Percentiles rank a stretch among this genome's conserved stretches.
Evolutionary conservation across 2,329 filamentous ascomycete species (phyloP).

Genomic region (Thelonectria olida): DNA sequence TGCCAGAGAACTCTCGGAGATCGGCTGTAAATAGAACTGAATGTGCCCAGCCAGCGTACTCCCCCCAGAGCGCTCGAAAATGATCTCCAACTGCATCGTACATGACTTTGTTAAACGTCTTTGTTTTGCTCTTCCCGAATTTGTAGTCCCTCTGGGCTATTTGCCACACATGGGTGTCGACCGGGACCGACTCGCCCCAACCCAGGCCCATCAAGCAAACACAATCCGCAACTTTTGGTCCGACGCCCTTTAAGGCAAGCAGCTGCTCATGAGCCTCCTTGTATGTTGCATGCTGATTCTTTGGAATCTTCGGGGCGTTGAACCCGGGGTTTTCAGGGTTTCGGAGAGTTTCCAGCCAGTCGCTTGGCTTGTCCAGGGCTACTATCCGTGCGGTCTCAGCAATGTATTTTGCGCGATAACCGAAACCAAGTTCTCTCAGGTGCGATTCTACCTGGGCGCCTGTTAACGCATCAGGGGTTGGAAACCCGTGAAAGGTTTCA

Average conservation of each 20-base stretch:
- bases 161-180: conserved; percentile 99
- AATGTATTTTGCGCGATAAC: conserved; percentile 94
- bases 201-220: conserved; percentile 96
- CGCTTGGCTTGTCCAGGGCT: conserved; percentile 69
- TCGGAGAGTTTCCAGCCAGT: conserved; percentile 81
- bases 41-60: conserved; percentile 96
- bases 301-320: conserved; percentile 53
- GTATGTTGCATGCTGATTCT: conserved; percentile 69
- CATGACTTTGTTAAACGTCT: conserved; percentile 86
- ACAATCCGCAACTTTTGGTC: conserved; percentile 96
- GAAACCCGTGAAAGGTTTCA: conserved; percentile 87
- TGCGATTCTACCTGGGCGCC: conserved; percentile 79
- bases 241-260: conserved; percentile 84
- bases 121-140: conserved; percentile 85
- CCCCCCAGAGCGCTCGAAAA: conserved; percentile 89
- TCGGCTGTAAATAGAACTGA: conserved; percentile 97
- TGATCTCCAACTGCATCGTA: conserved; percentile 92
- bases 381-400: conserved; percentile 84
- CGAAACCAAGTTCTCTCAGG: conserved; percentile 86
- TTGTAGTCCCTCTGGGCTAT: conserved; percentile 96
- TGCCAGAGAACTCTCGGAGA: conserved; percentile 82
- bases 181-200: conserved; percentile 94
- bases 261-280: conserved; percentile 82
- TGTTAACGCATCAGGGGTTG: conserved; percentile 76
- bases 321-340: conserved; percentile 79